Percentiles rank a stretch among this genome's conserved stretches.
These are phyloP conservation scores for Apophysomyces variabilis DNA, from an alignment of 371 early-diverging fungal species.

Conservation along the genomic window DNA sequence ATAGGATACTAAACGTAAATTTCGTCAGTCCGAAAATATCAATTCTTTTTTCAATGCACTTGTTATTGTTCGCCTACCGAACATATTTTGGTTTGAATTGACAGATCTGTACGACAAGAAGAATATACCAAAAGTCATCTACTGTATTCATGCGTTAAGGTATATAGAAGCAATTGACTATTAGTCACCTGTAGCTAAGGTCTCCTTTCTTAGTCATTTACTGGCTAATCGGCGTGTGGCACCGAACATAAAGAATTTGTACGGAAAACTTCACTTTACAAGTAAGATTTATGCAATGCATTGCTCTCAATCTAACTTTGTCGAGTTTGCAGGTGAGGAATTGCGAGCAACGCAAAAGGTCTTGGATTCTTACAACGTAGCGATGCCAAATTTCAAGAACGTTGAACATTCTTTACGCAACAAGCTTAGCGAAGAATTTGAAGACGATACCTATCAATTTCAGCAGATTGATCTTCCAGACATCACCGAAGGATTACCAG, in stretches of 20 bases:
- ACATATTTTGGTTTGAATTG: slow-evolving; percentile 97
- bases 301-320: neutral
- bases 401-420: slow-evolving; percentile 71
- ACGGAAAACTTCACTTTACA: slow-evolving; percentile 92
- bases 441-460: slow-evolving; percentile 25
- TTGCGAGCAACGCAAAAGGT: slow-evolving; percentile 83
- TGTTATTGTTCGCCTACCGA: slow-evolving; percentile 82
- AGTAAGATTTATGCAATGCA: slow-evolving; percentile 45
- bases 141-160: slow-evolving; percentile 99
- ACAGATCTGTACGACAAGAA: slow-evolving; percentile 99
- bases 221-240: slow-evolving; percentile 85
- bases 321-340: slow-evolving; percentile 66
- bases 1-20: slow-evolving; percentile 87
- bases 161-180: slow-evolving; percentile 25
- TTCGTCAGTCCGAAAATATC: slow-evolving; percentile 99
- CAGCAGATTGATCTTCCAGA: slow-evolving; percentile 15
- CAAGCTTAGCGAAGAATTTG: slow-evolving; percentile 59
- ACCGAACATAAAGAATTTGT: slow-evolving; percentile 89
- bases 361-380: slow-evolving; percentile 78
- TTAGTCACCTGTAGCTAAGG: too few species aligned
- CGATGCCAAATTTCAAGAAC: slow-evolving; percentile 85
- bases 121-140: slow-evolving; percentile 99
- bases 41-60: slow-evolving; percentile 92
- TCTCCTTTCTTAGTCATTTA: slow-evolving; percentile 69
- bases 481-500: neutral